Percentiles rank a stretch among this genome's conserved stretches.
Evolutionary conservation across 179 eudicot species (phyloP).

Genomic region (Carnegiea gigantea): DNA sequence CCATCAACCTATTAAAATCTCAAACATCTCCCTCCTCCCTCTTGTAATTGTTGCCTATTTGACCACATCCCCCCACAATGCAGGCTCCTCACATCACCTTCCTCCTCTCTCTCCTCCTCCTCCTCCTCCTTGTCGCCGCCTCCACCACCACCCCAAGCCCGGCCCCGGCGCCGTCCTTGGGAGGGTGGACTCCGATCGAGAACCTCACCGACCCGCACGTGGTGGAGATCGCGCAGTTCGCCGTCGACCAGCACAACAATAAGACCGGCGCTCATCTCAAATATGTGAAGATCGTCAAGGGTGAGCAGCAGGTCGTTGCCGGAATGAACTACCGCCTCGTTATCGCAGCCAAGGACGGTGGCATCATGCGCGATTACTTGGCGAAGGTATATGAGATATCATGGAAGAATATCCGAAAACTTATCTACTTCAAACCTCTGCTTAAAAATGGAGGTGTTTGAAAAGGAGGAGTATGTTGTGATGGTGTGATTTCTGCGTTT

Average conservation of each 20-base stretch:
- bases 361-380: conserved; percentile 15
- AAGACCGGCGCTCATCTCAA: conserved; percentile 9
- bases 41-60: neutral
- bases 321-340: conserved; percentile 38
- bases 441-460: neutral
- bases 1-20: neutral
- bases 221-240: conserved; percentile 39
- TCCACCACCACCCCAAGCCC: neutral
- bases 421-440: conserved; percentile 23
- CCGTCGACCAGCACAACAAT: conserved; percentile 39
- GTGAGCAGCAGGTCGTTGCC: conserved; percentile 39
- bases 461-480: neutral
- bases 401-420: conserved; percentile 25
- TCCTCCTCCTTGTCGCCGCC: conserved; percentile 12
- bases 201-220: conserved; percentile 29
- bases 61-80: conserved; percentile 11
- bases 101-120: neutral
- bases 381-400: conserved; percentile 34
- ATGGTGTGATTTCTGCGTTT: too few relatives aligned
- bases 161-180: conserved; percentile 10
- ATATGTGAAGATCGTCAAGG: conserved; percentile 22
- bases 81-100: conserved; percentile 6
- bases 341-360: conserved; percentile 32
- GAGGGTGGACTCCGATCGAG: conserved; percentile 21
- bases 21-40: neutral